phyloP scores from a whole-genome alignment of 306 rosid species.

The Cotoneaster glaucophyllus region DNA sequence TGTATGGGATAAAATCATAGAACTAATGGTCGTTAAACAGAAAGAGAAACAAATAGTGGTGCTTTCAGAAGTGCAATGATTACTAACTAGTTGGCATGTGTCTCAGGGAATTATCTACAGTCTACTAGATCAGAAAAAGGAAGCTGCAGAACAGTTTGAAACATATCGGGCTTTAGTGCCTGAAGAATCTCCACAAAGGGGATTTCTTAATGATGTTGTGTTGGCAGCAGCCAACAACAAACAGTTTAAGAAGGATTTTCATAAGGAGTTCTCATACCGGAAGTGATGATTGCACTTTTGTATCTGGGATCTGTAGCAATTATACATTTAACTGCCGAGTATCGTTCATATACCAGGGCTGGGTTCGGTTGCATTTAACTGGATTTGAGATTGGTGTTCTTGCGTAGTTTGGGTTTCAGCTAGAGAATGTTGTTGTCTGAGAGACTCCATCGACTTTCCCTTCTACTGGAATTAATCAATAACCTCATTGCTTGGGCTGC shows the following conservation, averaged over 20 bases:
- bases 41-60: background rate
- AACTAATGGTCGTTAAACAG: background rate
- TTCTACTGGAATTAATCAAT: background rate
- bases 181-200: constrained; percentile 76
- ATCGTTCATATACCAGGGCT: background rate
- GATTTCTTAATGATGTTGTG: constrained; percentile 74
- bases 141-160: constrained; percentile 78
- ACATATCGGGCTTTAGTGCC: constrained; percentile 69
- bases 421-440: background rate
- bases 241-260: constrained; percentile 53
- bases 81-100: background rate
- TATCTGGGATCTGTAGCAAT: too few relatives aligned
- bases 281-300: constrained; percentile 5
- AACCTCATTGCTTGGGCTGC: background rate
- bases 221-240: constrained; percentile 69
- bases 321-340: too few relatives aligned
- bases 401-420: background rate
- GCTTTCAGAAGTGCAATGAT: background rate
- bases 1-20: background rate
- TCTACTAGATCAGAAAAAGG: constrained; percentile 58
- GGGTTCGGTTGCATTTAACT: background rate
- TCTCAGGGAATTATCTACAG: constrained; percentile 88
- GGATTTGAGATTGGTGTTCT: background rate
- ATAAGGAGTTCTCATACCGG: constrained; percentile 39
- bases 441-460: background rate